Evolutionary conservation across 108 stramenopile genomes (phyloP).

Genomic region (Nitzschia inconspicua): DNA sequence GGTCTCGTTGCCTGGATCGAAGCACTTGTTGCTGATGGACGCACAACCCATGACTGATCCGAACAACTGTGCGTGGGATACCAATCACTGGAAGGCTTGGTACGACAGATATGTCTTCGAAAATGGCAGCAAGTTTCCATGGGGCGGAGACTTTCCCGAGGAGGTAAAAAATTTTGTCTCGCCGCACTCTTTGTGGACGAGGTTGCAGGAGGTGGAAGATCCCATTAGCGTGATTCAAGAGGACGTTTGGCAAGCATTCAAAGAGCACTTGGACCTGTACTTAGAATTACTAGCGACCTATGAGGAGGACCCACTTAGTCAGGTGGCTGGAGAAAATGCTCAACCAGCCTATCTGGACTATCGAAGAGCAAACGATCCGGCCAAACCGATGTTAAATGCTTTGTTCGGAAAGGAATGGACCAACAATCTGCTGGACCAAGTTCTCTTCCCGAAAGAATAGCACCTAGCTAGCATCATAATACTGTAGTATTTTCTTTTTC

Average conservation of each 20-base stretch:
- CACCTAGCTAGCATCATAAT: no score
- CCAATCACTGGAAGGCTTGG: slow-evolving; percentile 34
- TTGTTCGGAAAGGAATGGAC: slow-evolving; percentile 79
- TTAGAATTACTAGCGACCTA: slow-evolving; percentile 25
- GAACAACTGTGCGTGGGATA: slow-evolving; percentile 33
- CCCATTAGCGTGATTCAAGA: slow-evolving; percentile 42
- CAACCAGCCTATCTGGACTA: slow-evolving; percentile 60
- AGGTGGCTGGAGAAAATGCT: slow-evolving; percentile 12
- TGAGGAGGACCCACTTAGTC: slow-evolving; percentile 10
- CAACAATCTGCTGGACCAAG: slow-evolving; percentile 52
- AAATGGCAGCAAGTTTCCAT: slow-evolving; percentile 34
- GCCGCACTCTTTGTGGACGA: slow-evolving; percentile 73
- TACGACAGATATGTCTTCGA: slow-evolving; percentile 36
- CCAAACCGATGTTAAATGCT: slow-evolving; percentile 76
- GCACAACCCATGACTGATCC: slow-evolving; percentile 57
- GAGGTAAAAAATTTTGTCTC: slow-evolving; percentile 68
- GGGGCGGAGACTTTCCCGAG: slow-evolving; percentile 82
- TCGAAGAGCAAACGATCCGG: slow-evolving; percentile 74
- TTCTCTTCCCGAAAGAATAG: slow-evolving; percentile 55
- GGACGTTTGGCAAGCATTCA: slow-evolving; percentile 47
- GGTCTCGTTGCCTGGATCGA: slow-evolving; percentile 73
- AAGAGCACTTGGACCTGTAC: slow-evolving; percentile 70
- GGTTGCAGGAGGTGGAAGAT: slow-evolving; percentile 37
- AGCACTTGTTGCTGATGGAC: slow-evolving; percentile 64
- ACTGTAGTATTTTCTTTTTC: no score